These are phyloP conservation scores for Nannochloropsis oceanica DNA, from an alignment of 108 stramenopile genomes.

Conservation along the genomic window DNA sequence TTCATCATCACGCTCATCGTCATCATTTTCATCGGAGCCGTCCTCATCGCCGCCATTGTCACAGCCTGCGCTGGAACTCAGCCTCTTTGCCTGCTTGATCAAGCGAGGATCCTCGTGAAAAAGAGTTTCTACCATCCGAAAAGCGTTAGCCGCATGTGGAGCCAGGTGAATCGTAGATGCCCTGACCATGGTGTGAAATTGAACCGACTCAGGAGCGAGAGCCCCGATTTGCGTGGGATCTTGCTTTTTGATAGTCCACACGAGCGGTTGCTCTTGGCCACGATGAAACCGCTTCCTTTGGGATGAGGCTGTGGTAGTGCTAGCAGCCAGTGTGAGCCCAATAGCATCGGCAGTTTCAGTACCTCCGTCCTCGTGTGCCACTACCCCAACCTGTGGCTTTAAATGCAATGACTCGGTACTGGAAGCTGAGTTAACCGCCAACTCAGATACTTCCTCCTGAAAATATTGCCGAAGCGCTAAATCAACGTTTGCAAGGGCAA, in stretches of 20 bases:
- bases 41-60: background rate
- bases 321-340: background rate
- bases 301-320: background rate
- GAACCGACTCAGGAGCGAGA: background rate
- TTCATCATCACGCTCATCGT: background rate
- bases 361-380: no score
- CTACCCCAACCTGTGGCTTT: background rate
- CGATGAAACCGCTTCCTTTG: background rate
- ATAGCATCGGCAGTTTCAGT: background rate
- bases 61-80: background rate
- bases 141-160: background rate
- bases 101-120: background rate
- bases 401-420: background rate
- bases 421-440: no score
- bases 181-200: background rate
- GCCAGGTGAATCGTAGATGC: background rate
- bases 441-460: background rate
- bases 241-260: background rate
- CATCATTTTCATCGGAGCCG: background rate
- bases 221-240: background rate
- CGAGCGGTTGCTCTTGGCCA: background rate
- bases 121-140: background rate
- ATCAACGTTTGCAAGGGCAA: slow-evolving; percentile 35
- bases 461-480: background rate
- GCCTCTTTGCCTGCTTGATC: background rate